A percentile compares a stretch with the other conserved stretches of the same genome.
Conservation (phyloP, 306 rosid genomes). For the Vicia villosa region DNA sequence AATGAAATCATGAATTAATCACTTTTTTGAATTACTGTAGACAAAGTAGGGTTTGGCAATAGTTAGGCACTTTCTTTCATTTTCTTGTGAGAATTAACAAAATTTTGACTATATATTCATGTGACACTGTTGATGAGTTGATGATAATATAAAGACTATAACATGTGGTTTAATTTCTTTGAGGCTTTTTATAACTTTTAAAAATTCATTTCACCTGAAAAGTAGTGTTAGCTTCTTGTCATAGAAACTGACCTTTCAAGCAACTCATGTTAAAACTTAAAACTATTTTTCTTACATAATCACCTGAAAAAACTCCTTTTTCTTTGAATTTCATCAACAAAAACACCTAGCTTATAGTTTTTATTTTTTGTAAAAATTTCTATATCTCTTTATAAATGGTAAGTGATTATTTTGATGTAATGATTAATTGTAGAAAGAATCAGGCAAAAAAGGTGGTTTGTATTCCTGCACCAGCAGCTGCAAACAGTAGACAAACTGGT, state of each 20-base stretch:
- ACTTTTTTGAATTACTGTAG: slow-evolving; percentile 10
- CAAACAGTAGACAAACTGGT: slow-evolving; percentile 83
- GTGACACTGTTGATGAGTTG: background rate
- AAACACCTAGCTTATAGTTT: background rate
- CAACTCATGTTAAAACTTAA: slow-evolving; percentile 24
- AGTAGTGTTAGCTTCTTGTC: slow-evolving; percentile 44
- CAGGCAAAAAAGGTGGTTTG: slow-evolving; percentile 89
- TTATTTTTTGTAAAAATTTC: background rate
- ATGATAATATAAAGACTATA: slow-evolving; percentile 28
- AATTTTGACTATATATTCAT: slow-evolving; percentile 38
- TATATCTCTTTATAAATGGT: background rate
- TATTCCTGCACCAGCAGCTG: slow-evolving; percentile 92
- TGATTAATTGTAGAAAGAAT: slow-evolving; percentile 61
- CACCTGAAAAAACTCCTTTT: slow-evolving; percentile 46
- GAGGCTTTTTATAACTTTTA: slow-evolving; percentile 38
- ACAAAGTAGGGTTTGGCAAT: slow-evolving; percentile 50
- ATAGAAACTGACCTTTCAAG: slow-evolving; percentile 50
- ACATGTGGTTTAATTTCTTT: slow-evolving; percentile 27
- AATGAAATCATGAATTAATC: slow-evolving; percentile 3
- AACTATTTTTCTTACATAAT: slow-evolving; percentile 32
- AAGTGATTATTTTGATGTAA: background rate
- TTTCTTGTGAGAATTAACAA: slow-evolving; percentile 9
- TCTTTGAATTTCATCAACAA: slow-evolving; percentile 8
- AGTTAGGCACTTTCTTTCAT: slow-evolving; percentile 35
- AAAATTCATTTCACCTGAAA: slow-evolving; percentile 37